Evolutionary conservation across 108 stramenopile genomes (phyloP).

Genomic region (Parietichytrium sp.): DNA sequence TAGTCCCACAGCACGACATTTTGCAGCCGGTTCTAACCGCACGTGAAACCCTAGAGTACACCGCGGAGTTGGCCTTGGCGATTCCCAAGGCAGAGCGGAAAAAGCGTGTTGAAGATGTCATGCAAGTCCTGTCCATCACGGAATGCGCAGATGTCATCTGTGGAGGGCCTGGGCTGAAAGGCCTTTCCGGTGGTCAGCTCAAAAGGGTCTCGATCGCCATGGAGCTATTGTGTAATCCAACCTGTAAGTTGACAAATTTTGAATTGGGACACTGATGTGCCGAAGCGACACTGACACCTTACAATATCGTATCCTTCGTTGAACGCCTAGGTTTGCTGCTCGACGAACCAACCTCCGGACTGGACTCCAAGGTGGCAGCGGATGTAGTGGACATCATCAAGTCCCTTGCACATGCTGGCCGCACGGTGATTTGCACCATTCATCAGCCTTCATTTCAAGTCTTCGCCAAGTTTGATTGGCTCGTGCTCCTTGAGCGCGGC

Average conservation of each 20-base stretch:
- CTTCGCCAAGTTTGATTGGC: constrained; percentile 39
- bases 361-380: constrained; percentile 41
- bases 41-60: constrained; percentile 44
- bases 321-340: too few species aligned
- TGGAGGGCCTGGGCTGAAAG: neutral
- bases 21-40: constrained; percentile 50
- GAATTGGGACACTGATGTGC: too few species aligned
- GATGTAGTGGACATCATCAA: constrained; percentile 35
- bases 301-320: too few species aligned
- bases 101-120: constrained; percentile 33
- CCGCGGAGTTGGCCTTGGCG: constrained; percentile 39
- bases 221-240: constrained; percentile 46
- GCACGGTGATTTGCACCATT: constrained; percentile 45
- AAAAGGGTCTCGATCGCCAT: constrained; percentile 47
- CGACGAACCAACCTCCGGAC: constrained; percentile 56
- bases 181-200: constrained; percentile 46
- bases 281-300: too few species aligned
- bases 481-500: constrained; percentile 35
- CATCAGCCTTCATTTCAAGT: constrained; percentile 45
- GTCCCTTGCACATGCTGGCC: neutral
- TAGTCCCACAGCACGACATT: constrained; percentile 57
- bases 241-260: too few species aligned
- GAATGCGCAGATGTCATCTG: neutral
- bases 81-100: constrained; percentile 45
- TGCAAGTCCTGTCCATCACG: neutral